Conservation (phyloP, 306 rosid species). For the Quercus wislizeni region DNA sequence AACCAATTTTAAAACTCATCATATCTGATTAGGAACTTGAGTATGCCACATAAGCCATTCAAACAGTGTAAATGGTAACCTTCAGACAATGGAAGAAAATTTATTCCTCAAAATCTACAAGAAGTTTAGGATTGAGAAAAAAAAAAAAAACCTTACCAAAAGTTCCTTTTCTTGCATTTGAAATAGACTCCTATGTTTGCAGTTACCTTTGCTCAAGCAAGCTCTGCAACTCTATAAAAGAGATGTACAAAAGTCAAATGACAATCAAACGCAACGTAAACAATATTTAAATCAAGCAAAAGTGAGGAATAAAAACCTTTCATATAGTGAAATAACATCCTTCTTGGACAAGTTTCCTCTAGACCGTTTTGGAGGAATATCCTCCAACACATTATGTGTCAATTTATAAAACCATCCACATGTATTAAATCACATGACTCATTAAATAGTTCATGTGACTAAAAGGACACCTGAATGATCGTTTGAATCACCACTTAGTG, state of each 20-base stretch:
- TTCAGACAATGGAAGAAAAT: background rate
- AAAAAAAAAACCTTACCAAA: constrained; percentile 35
- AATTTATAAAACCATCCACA: too few species aligned
- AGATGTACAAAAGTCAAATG: constrained; percentile 26
- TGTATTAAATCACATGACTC: too few species aligned
- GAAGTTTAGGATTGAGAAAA: background rate
- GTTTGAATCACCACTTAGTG: too few species aligned
- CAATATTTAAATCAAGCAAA: background rate
- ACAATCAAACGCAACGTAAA: constrained; percentile 12
- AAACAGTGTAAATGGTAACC: background rate
- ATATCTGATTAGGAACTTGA: background rate
- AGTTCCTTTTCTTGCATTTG: constrained; percentile 75
- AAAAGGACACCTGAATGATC: too few species aligned
- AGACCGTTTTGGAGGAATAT: too few species aligned
- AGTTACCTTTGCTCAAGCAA: constrained; percentile 52
- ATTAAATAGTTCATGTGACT: too few species aligned
- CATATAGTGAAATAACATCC: too few species aligned
- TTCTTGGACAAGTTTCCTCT: too few species aligned
- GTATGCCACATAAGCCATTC: background rate
- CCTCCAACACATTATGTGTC: too few species aligned
- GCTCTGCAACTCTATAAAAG: constrained; percentile 44
- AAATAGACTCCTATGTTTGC: constrained; percentile 55
- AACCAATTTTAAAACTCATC: background rate
- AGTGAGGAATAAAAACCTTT: background rate
- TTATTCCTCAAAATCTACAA: background rate